phyloP scores from a whole-genome alignment of 2,329 filamentous ascomycete species.

The Helicocarpus griseus region DNA sequence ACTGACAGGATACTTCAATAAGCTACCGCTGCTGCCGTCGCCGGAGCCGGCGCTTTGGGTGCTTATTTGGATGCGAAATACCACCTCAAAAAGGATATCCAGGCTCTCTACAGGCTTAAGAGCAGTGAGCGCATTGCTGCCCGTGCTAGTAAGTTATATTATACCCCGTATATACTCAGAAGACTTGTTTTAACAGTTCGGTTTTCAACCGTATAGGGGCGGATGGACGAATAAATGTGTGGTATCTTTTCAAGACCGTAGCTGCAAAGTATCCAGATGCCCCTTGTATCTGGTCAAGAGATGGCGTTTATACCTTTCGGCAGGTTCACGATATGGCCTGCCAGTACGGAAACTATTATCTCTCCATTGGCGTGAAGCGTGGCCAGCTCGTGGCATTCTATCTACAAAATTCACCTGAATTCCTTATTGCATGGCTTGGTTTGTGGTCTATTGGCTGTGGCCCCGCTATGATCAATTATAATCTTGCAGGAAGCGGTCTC shows the following conservation, averaged over 20 bases:
- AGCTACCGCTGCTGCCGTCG: conserved; percentile 19
- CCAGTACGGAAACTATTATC: conserved; percentile 55
- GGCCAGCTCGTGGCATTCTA: conserved; percentile 57
- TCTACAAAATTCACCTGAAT: conserved; percentile 58
- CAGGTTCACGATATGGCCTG: conserved; percentile 47
- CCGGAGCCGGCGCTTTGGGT: conserved; percentile 34
- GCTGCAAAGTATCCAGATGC: conserved; percentile 44
- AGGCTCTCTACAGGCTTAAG: conserved; percentile 34
- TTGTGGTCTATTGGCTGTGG: conserved; percentile 57
- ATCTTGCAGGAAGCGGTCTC: conserved; percentile 53
- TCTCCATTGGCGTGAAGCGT: conserved; percentile 47
- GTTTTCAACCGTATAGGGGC: conserved; percentile 27
- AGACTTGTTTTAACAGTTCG: neutral
- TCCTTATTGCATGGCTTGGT: conserved; percentile 56
- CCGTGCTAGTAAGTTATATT: neutral
- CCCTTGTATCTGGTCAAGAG: conserved; percentile 58
- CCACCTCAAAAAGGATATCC: conserved; percentile 54
- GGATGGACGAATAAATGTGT: conserved; percentile 49
- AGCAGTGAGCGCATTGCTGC: conserved; percentile 37
- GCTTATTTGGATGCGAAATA: conserved; percentile 62
- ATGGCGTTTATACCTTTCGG: conserved; percentile 49
- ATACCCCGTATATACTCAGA: neutral
- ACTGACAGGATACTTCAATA: neutral
- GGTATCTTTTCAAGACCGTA: conserved; percentile 55
- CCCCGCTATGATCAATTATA: conserved; percentile 63